Percentiles rank a stretch among this genome's conserved stretches.
These are phyloP conservation scores for Flaveria ramosissima DNA, from an alignment of 129 eudicot genomes.

Conservation along the genomic window DNA sequence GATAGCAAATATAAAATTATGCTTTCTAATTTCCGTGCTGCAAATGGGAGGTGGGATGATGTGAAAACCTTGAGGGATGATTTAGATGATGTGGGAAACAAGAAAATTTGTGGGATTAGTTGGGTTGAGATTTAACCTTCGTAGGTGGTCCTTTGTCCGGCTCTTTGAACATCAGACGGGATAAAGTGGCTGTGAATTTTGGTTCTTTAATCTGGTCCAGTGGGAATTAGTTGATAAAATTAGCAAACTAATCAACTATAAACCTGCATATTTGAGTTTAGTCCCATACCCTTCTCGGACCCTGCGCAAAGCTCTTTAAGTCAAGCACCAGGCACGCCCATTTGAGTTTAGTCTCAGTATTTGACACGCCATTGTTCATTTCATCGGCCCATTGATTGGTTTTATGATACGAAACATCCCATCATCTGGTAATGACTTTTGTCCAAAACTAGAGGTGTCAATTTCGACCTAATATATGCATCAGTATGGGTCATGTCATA, in stretches of 20 bases:
- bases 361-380: too few relatives aligned
- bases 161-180: not conserved
- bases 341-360: too few relatives aligned
- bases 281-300: too few relatives aligned
- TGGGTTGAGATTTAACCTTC: constrained; percentile 45
- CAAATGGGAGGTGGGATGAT: constrained; percentile 79
- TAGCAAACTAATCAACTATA: too few relatives aligned
- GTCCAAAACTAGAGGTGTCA: too few relatives aligned
- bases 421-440: too few relatives aligned
- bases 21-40: constrained; percentile 65
- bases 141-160: not conserved
- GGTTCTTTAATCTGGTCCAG: not conserved
- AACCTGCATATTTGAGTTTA: too few relatives aligned
- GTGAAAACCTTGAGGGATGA: constrained; percentile 60
- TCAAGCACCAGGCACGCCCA: too few relatives aligned
- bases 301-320: too few relatives aligned
- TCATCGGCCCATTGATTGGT: too few relatives aligned
- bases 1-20: constrained; percentile 45
- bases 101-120: constrained; percentile 62
- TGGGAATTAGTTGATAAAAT: not conserved
- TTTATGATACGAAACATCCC: too few relatives aligned
- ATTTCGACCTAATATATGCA: not conserved
- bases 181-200: not conserved
- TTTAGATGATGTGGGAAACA: constrained; percentile 30
- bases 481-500: not conserved